phyloP scores from a whole-genome alignment of 2,329 filamentous ascomycete genomes.

The Cladosporium sp. region DNA sequence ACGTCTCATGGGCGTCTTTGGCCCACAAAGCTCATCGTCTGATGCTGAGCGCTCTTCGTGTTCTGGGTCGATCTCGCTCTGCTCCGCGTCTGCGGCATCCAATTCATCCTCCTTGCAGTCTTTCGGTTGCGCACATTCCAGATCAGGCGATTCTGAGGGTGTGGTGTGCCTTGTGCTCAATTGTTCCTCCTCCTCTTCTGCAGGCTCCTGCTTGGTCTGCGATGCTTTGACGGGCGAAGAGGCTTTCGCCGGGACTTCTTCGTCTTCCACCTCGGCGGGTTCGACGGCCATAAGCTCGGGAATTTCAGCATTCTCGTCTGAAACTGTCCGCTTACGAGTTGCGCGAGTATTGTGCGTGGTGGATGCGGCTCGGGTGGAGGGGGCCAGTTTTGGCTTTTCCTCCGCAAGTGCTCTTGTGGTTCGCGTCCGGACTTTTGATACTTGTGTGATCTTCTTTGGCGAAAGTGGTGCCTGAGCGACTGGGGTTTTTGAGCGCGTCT shows the following conservation, averaged over 20 bases:
- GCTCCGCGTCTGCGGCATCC: constrained; percentile 17
- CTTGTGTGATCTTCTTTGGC: constrained; percentile 34
- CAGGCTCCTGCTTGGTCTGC: neutral
- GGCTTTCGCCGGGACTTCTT: neutral
- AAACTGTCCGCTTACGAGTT: constrained; percentile 21
- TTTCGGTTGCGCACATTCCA: constrained; percentile 7
- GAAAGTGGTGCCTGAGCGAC: constrained; percentile 23
- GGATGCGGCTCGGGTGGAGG: neutral
- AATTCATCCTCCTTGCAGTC: constrained; percentile 9
- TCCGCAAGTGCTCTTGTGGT: constrained; percentile 12
- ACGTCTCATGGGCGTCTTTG: constrained; percentile 31
- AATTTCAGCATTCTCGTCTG: constrained; percentile 29
- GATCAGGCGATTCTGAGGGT: constrained; percentile 18
- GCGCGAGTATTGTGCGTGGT: neutral
- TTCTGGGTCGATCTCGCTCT: constrained; percentile 15
- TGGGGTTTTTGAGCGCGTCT: constrained; percentile 5
- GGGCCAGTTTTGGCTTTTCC: constrained; percentile 12
- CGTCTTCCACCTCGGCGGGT: constrained; percentile 11
- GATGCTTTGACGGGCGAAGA: constrained; percentile 1
- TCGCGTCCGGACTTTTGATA: constrained; percentile 21
- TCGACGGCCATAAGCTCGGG: constrained; percentile 11
- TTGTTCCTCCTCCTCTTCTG: constrained; percentile 18
- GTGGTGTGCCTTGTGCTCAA: constrained; percentile 24
- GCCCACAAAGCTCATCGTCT: constrained; percentile 30
- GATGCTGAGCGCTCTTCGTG: constrained; percentile 15